phyloP scores from a whole-genome alignment of 148 eudicot genomes.

The Simmondsia chinensis region DNA sequence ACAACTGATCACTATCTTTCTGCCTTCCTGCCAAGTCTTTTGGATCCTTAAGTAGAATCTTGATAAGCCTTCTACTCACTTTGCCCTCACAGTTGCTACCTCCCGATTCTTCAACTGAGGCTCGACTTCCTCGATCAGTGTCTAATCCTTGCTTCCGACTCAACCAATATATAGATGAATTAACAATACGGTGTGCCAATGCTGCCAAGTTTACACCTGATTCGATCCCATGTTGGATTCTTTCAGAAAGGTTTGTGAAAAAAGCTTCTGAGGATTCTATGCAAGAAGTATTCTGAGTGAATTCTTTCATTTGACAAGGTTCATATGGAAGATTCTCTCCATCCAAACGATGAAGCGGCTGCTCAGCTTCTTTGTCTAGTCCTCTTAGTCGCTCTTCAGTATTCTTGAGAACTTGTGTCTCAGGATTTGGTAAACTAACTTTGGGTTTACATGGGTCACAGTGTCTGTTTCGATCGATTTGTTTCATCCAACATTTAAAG shows the following conservation, averaged over 20 bases:
- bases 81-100: constrained; percentile 22
- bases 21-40: constrained; percentile 48
- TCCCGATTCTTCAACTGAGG: constrained; percentile 25
- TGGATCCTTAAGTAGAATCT: constrained; percentile 52
- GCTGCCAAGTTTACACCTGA: constrained; percentile 66
- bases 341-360: constrained; percentile 15
- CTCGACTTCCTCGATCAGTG: constrained; percentile 17
- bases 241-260: constrained; percentile 51
- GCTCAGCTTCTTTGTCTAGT: constrained; percentile 28
- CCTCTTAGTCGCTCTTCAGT: constrained; percentile 15
- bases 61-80: constrained; percentile 28
- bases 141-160: constrained; percentile 19
- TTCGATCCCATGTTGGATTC: constrained; percentile 59
- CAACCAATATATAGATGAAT: constrained; percentile 55
- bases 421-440: constrained; percentile 15
- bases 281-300: constrained; percentile 15
- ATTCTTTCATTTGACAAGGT: constrained; percentile 20
- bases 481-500: constrained; percentile 87
- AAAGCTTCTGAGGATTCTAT: constrained; percentile 48
- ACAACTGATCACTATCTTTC: constrained; percentile 14
- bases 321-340: constrained; percentile 9
- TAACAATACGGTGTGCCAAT: constrained; percentile 64
- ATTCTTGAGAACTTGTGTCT: constrained; percentile 9
- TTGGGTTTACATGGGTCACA: constrained; percentile 7
- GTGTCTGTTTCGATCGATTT: constrained; percentile 26